A percentile compares a stretch with the other conserved stretches of the same genome.
Conservation (phyloP, 2,329 filamentous ascomycete species). For the Ustilaginoidea virens region DNA sequence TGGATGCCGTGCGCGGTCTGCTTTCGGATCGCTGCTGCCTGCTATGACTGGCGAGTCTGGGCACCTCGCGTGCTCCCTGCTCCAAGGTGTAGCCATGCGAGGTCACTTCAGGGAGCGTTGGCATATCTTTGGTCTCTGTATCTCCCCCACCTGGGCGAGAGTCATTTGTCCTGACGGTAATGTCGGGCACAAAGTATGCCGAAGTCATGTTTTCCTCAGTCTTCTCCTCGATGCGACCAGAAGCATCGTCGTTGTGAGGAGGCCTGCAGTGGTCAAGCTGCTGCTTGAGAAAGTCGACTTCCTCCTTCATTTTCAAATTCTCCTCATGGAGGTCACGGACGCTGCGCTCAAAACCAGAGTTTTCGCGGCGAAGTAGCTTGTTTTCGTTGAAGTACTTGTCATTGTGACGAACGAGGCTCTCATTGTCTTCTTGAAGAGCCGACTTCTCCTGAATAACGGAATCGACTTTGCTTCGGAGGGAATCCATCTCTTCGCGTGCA, state of each 20-base stretch:
- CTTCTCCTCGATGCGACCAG: constrained; percentile 18
- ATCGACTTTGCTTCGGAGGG: constrained; percentile 21
- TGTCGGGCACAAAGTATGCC: constrained; percentile 42
- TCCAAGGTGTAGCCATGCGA: constrained; percentile 17
- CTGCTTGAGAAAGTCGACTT: constrained; percentile 28
- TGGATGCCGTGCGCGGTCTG: constrained; percentile 10
- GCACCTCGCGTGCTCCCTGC: constrained; percentile 12
- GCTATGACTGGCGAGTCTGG: constrained; percentile 14
- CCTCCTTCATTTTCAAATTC: constrained; percentile 30
- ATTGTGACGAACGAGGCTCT: constrained; percentile 36
- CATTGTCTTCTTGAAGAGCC: constrained; percentile 32
- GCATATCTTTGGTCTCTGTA: constrained; percentile 16
- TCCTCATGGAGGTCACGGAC: constrained; percentile 29
- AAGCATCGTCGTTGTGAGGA: constrained; percentile 20
- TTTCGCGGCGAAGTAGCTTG: constrained; percentile 31
- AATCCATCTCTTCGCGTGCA: constrained; percentile 24
- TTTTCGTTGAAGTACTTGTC: constrained; percentile 39
- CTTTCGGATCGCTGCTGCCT: constrained; percentile 15
- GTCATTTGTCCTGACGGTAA: constrained; percentile 32
- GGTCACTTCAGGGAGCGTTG: constrained; percentile 15
- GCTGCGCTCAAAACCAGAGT: constrained; percentile 30
- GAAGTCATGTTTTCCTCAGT: constrained; percentile 41
- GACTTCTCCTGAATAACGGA: constrained; percentile 26
- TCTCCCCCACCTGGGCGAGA: constrained; percentile 13
- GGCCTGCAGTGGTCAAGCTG: constrained; percentile 28